Conservation (phyloP, 148 eudicot genomes). For the Fallopia convolvulus region DNA sequence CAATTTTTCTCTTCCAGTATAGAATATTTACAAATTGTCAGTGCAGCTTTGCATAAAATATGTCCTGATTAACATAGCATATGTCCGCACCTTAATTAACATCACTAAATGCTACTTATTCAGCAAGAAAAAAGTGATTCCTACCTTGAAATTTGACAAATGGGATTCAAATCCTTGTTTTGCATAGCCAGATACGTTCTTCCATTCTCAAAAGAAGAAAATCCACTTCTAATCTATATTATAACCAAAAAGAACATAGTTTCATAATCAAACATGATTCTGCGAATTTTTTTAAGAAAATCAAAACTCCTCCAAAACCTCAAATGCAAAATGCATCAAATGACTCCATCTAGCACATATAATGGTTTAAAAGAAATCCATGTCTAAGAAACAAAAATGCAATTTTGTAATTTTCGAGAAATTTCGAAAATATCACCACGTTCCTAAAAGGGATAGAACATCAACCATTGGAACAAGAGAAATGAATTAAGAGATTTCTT, state of each 20-base stretch:
- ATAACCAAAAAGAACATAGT: background rate
- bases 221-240: slow-evolving; percentile 31
- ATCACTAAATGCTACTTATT: background rate
- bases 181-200: slow-evolving; percentile 31
- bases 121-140: background rate
- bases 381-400: no score
- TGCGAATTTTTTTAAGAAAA: no score
- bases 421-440: no score
- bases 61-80: background rate
- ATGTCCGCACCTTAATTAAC: background rate
- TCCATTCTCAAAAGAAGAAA: slow-evolving; percentile 25
- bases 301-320: background rate
- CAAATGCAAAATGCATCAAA: background rate
- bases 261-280: background rate
- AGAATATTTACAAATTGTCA: no score
- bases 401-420: no score
- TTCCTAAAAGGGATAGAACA: no score
- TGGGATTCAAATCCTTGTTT: slow-evolving; percentile 19
- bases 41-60: no score
- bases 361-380: no score
- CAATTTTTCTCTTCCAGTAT: no score
- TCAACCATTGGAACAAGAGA: no score
- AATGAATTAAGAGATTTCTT: no score
- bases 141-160: slow-evolving; percentile 39
- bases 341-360: no score